Conservation (phyloP, 805 yeast genomes). For the Saturnispora sekii region DNA sequence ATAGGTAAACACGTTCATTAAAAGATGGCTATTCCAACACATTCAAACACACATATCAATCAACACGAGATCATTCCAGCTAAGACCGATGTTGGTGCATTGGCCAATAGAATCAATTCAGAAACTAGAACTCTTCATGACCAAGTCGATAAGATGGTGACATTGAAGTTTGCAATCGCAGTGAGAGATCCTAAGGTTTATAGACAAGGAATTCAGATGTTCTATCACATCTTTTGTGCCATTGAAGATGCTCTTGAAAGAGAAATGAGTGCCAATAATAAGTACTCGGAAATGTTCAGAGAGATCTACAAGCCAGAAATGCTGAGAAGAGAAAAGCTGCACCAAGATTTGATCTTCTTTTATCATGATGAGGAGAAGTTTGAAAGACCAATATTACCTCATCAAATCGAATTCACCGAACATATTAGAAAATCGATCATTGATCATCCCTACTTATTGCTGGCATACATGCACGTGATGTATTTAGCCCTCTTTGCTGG, state of each 20-base stretch:
- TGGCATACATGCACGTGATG: constrained; percentile 80
- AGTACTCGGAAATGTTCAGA: constrained; percentile 39
- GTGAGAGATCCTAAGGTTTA: constrained; percentile 65
- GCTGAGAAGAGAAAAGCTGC: constrained; percentile 48
- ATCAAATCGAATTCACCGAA: constrained; percentile 51
- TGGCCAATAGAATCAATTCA: constrained; percentile 70
- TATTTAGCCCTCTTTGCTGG: constrained; percentile 84
- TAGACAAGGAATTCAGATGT: constrained; percentile 71
- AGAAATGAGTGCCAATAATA: constrained; percentile 33
- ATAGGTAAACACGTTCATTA: not conserved
- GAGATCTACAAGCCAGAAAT: constrained; percentile 64
- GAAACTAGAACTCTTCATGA: constrained; percentile 61
- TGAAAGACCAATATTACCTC: constrained; percentile 43
- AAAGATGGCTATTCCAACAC: constrained; percentile 10
- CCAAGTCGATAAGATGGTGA: constrained; percentile 57
- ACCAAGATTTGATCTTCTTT: constrained; percentile 57
- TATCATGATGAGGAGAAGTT: constrained; percentile 53
- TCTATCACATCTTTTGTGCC: constrained; percentile 58
- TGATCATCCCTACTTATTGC: constrained; percentile 58
- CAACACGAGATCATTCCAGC: constrained; percentile 58
- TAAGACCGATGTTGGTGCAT: constrained; percentile 74
- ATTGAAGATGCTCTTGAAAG: constrained; percentile 43
- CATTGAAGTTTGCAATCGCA: constrained; percentile 64
- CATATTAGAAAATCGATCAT: constrained; percentile 46
- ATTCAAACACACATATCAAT: constrained; percentile 11